phyloP scores from a whole-genome alignment of 2,329 filamentous ascomycete genomes.

The Bipolaris cookei region DNA sequence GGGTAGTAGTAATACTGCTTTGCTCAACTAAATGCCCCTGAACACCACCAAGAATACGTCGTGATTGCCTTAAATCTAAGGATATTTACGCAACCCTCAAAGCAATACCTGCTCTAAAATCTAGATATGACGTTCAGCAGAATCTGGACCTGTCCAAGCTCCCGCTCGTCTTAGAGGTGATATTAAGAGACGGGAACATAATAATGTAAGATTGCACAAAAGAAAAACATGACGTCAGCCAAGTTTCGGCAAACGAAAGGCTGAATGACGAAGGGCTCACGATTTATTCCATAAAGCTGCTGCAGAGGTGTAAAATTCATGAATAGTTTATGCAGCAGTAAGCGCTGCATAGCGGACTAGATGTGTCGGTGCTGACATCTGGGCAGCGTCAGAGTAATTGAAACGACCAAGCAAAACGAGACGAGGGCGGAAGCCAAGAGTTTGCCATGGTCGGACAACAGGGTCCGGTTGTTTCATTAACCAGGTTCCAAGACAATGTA shows the following conservation, averaged over 20 bases:
- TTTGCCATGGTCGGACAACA: constrained; percentile 11
- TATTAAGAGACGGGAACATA: not conserved
- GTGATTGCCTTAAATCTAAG: no score
- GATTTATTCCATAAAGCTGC: not conserved
- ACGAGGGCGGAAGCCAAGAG: constrained; percentile 9
- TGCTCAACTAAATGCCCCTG: no score
- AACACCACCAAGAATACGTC: no score
- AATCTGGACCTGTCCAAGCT: no score
- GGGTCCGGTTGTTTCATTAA: constrained; percentile 14
- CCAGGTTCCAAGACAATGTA: constrained; percentile 10
- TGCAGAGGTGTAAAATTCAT: not conserved
- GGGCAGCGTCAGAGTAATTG: not conserved
- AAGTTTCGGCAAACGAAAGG: not conserved
- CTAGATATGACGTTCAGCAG: no score
- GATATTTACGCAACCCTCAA: no score
- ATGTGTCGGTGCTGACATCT: not conserved
- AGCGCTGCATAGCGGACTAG: not conserved
- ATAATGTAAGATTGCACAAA: not conserved
- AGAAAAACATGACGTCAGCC: not conserved
- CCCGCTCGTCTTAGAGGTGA: not conserved
- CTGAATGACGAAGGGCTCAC: not conserved
- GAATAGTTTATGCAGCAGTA: not conserved
- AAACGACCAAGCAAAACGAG: constrained; percentile 4
- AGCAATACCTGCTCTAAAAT: no score
- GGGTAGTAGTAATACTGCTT: no score